Evolutionary conservation across 306 rosid species (phyloP).

Genomic region (Castanea sativa): DNA sequence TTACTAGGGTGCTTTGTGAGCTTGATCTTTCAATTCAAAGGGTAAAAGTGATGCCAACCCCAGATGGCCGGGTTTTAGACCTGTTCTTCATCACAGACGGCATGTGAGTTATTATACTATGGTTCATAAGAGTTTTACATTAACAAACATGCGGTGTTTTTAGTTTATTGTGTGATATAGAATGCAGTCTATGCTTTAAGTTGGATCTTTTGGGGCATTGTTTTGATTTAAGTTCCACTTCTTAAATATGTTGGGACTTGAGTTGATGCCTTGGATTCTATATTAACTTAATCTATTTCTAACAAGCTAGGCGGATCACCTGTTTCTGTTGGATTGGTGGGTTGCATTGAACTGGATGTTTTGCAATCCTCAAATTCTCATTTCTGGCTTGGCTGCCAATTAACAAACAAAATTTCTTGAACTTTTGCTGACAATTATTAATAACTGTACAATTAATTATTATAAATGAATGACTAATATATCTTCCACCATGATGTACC

Average conservation of each 20-base stretch:
- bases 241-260: neutral
- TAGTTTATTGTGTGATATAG: neutral
- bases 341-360: neutral
- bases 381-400: neutral
- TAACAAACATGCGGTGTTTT: too few relatives aligned
- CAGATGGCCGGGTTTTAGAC: constrained; percentile 81
- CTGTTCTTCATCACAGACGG: constrained; percentile 78
- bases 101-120: constrained; percentile 51
- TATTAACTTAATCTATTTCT: neutral
- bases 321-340: neutral
- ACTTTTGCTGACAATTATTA: too few relatives aligned
- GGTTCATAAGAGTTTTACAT: constrained; percentile 4
- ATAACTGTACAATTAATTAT: too few relatives aligned
- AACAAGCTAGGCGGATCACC: neutral
- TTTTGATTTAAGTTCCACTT: too few relatives aligned
- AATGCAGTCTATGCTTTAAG: neutral
- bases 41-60: constrained; percentile 89
- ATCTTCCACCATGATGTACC: neutral
- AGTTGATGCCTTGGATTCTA: neutral
- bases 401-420: too few relatives aligned
- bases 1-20: constrained; percentile 69
- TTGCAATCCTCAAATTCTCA: neutral
- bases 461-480: too few relatives aligned
- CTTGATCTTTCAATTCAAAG: constrained; percentile 74
- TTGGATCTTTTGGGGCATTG: neutral